Evolutionary conservation across 495 filamentous ascomycete species (phyloP).

Genomic region (Aspergillus homomorphus): DNA sequence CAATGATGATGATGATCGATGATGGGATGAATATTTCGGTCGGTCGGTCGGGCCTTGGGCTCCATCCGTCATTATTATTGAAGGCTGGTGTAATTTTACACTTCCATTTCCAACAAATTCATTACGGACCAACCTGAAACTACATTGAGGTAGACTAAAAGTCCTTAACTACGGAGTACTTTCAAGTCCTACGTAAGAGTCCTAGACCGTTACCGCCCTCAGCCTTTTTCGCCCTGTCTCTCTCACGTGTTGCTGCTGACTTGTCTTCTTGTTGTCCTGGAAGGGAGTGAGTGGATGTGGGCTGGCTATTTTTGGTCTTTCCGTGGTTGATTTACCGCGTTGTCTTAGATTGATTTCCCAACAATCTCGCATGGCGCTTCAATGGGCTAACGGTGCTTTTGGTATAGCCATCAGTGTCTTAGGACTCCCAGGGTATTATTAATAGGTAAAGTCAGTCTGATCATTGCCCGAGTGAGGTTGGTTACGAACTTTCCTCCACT

Average conservation of each 20-base stretch:
- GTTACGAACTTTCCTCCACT: not conserved
- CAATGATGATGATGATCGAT: not conserved
- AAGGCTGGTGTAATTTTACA: slow-evolving; percentile 23
- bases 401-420: not conserved
- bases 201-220: slow-evolving; percentile 9
- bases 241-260: slow-evolving; percentile 18
- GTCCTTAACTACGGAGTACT: too few relatives aligned
- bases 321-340: slow-evolving; percentile 15
- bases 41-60: slow-evolving; percentile 3
- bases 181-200: not conserved
- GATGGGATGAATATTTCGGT: not conserved
- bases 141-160: too few relatives aligned
- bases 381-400: not conserved
- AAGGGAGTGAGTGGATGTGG: slow-evolving; percentile 8
- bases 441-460: not conserved
- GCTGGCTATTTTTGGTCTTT: slow-evolving; percentile 24
- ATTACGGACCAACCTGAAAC: slow-evolving; percentile 13
- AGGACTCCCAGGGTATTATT: not conserved
- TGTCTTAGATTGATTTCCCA: slow-evolving; percentile 10
- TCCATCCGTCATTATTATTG: not conserved
- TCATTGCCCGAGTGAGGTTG: slow-evolving; percentile 3
- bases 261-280: not conserved
- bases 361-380: slow-evolving; percentile 2
- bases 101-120: not conserved
- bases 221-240: not conserved